phyloP scores from a whole-genome alignment of 2,329 filamentous ascomycete species.

The Graphilbum ipis-grandicollis region DNA sequence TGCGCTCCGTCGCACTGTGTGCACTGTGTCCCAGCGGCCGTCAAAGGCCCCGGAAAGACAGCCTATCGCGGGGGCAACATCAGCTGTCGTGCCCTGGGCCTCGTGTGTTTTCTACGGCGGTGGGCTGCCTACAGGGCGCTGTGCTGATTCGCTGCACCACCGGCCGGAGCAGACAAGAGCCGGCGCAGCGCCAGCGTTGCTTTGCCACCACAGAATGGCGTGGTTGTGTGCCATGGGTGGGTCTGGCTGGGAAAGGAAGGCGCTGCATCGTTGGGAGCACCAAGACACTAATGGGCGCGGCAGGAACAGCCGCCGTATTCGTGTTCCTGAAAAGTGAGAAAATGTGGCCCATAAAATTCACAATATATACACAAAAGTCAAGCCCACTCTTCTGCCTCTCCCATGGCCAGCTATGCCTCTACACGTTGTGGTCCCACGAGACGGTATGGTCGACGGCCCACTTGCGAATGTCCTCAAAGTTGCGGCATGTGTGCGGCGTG shows the following conservation, averaged over 20 bases:
- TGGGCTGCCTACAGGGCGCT: background rate
- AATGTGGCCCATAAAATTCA: too few relatives aligned
- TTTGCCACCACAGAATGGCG: constrained; percentile 5
- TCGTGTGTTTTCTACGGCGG: constrained; percentile 1
- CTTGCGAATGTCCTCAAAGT: constrained; percentile 31
- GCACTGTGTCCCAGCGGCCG: background rate
- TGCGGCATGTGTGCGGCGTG: constrained; percentile 33
- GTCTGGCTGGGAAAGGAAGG: too few relatives aligned
- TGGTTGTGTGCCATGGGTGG: too few relatives aligned
- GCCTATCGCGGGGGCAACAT: background rate
- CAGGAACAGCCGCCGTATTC: constrained; percentile 1
- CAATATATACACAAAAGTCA: too few relatives aligned
- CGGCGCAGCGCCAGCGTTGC: background rate
- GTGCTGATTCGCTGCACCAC: constrained; percentile 2
- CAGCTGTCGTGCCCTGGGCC: background rate
- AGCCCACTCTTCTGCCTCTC: too few relatives aligned
- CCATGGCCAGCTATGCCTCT: too few relatives aligned
- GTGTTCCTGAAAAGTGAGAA: background rate
- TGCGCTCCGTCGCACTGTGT: background rate
- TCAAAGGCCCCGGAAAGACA: background rate
- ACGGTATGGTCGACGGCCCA: constrained; percentile 36
- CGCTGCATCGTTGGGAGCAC: too few relatives aligned
- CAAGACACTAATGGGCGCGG: too few relatives aligned
- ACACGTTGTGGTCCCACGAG: constrained; percentile 16
- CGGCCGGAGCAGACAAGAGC: constrained; percentile 4